Base-by-base conservation (phyloP, 2,329 filamentous ascomycete genomes). In the Periconia sp. region DNA sequence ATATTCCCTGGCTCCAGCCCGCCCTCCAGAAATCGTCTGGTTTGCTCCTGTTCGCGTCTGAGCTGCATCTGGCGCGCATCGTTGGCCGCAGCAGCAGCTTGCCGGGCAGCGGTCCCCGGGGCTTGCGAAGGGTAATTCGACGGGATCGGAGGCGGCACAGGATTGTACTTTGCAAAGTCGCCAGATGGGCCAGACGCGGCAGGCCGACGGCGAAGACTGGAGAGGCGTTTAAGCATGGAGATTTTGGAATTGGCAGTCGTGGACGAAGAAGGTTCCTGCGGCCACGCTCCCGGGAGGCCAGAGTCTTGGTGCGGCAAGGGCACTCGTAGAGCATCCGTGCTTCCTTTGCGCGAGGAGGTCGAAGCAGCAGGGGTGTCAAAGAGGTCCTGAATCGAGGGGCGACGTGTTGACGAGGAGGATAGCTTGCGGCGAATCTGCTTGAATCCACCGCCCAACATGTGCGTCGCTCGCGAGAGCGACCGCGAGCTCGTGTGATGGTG, bases 51-150 rank as follows among this genome's bases (percentile, higher is more conserved):
- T 38, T 69, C 61, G 31, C 60, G 58, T 4, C 57, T 56, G 17
- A 61, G 40, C 21, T 63, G 55, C 36, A 44, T 56, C 36, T 60
- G 46, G 7, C 66, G 57, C 19, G 62, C 63, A 46, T 65, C 61
- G 49, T 68, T 67, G 32, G 65, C 65, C 1, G 65, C 65, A 4
- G 66, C 66, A 10, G 65, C 66, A 7, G 66, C 62, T 41, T 66
- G 64, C 26, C 66, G 54, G 18, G 66, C 66, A 21, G 66, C 66
- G 4, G 59, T 48, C 11, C 62, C 62, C 8, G 59, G 60, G 12
- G 48, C 36, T n/a, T 53, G 46, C 18, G 46, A 47, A 18, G 55
- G 50, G 30, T 58, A 59, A 30, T 52, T 50, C 4, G 52, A 33
- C 2, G 57, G 56, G 24, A 59, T 51, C 11, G 56, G 48, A n/a